Evolutionary conservation across 1,284 basidiomycete species (phyloP), one percentile per base, ranked within the genome.

Genomic region (Sanghuangporus baumii): DNA sequence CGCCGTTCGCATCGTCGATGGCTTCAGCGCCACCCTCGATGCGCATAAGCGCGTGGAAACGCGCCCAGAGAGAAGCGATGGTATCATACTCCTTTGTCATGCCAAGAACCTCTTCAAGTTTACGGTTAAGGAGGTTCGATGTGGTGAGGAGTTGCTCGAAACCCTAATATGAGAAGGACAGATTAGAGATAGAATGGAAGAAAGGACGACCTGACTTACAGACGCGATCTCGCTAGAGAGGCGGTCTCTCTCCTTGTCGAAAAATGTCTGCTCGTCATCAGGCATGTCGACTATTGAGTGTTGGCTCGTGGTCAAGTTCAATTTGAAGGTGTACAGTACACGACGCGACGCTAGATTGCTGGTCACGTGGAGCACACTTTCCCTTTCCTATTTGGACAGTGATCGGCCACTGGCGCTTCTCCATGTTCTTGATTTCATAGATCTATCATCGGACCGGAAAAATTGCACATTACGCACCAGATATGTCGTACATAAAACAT

Each of bases 1-100:
- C 63, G 12, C 74, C 72, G 86, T 46, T 86, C 86, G 40, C 85
- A 69, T 26, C 84, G 82, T 26, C 67, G 67, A 70, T 66, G 70
- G 74, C 66, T 66, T 56, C 67, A 48, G 65, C 48, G 34, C 72
- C 74, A 58, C 68, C 71, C 63, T 79, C 80, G 47, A 78, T 80
- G 20, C 80, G 81, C 88, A 94, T 93, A 66, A 94, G 78, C 61
- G 86, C 77, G 67, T 92, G 86, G 69, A 95, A 94, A 63, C 82
- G 86, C 55, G 87, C 81, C 95, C 95, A 98, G 23, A 98, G 79
- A 2, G 84, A 79, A 1, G 94, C 91, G 56, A 97, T 94, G 0
- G 91, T 94, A 60, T 90, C 87, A 73, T 97, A 96, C 77, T 97
- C 96, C 66, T 88, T 88, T 4, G 95, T 94, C 80, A 97, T 96